Evolutionary conservation across 768 basidiomycete genomes (phyloP), one percentile per base, ranked within the genome.

Genomic region (Russula griseocarnosa): DNA sequence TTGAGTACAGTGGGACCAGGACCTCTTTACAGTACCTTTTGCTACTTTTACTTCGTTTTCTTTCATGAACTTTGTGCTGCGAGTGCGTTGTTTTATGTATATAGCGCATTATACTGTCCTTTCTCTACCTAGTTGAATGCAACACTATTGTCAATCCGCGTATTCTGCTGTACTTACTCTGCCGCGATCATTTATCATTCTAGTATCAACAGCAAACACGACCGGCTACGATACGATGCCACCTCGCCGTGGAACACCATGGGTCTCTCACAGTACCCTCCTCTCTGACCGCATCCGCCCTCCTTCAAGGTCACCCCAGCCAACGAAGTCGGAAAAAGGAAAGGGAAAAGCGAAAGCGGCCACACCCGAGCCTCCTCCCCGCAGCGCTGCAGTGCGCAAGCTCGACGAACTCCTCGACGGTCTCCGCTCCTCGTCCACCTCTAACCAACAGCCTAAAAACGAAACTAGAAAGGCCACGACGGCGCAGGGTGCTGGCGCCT

Each of bases 321-420:
- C 60, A 28, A 26, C 51, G 32, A 63, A 55, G 38, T 54, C 60
- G 13, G 55, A 53, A 8, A 61, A 49, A 13, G 65, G 57, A 16
- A 62, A 68, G 18, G 60, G 61, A n/a, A 66, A 63, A 34, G 66
- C n/a, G 22, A 61, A 63, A n/a, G 59, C 40, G 14, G 26, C 16
- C 16, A 10, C 40, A 14, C 57, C 55, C 16, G 58, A 55, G 10
- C 58, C 66, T 14, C 67, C n/a, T 22, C 9, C 61, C 9, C 60
- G 52, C 14, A 67, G 66, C 40, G 38, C 61, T 2, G 55, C 56
- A 0, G 66, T 64, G 44, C 61, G 61, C 55, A 55, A 32, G 30
- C 66, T 68, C 55, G 67, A 68, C 11, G 67, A 59, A 22, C 61
- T 68, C 11, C 58, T 68, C 26, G 44, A 46, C 1, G 56, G 47